Percentiles rank a stretch among this genome's conserved stretches.
These are phyloP conservation scores for Diplogelasinospora grovesii DNA, from an alignment of 495 filamentous ascomycete species.

Conservation along the genomic window DNA sequence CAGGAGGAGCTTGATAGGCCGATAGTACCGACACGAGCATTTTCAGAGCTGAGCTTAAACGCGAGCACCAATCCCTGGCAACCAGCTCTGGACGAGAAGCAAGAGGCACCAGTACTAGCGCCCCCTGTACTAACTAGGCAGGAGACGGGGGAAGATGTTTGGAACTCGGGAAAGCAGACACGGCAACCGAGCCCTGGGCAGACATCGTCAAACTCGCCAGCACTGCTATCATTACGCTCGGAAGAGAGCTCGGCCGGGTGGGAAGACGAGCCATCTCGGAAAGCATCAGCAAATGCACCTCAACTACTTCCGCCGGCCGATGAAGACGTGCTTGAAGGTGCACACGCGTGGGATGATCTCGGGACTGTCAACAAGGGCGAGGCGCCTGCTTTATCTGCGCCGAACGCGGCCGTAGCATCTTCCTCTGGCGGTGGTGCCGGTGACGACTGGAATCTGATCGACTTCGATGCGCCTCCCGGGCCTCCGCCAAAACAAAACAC, in stretches of 20 bases:
- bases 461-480: constrained; percentile 30
- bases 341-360: constrained; percentile 41
- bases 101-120: constrained; percentile 7
- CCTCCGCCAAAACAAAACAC: constrained; percentile 29
- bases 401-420: constrained; percentile 13
- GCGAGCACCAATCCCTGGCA: constrained; percentile 49
- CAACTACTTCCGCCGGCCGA: constrained; percentile 15
- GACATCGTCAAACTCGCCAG: constrained; percentile 17
- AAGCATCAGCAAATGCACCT: constrained; percentile 3
- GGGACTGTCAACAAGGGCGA: constrained; percentile 27
- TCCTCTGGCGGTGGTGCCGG: constrained; percentile 21
- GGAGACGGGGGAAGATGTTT: constrained; percentile 26
- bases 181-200: constrained; percentile 24
- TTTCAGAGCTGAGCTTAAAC: constrained; percentile 32
- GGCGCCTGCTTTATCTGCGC: constrained; percentile 14
- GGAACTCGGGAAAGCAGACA: constrained; percentile 29
- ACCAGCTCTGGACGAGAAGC: constrained; percentile 27
- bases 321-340: constrained; percentile 28
- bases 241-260: constrained; percentile 27
- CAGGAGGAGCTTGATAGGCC: not conserved
- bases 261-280: constrained; percentile 27
- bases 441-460: constrained; percentile 45
- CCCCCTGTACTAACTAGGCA: constrained; percentile 22
- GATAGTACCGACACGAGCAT: constrained; percentile 8
- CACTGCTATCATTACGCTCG: constrained; percentile 23